Evolutionary conservation across 1,139 yeast species (phyloP).

Genomic region (Saccharomyces hybrid): DNA sequence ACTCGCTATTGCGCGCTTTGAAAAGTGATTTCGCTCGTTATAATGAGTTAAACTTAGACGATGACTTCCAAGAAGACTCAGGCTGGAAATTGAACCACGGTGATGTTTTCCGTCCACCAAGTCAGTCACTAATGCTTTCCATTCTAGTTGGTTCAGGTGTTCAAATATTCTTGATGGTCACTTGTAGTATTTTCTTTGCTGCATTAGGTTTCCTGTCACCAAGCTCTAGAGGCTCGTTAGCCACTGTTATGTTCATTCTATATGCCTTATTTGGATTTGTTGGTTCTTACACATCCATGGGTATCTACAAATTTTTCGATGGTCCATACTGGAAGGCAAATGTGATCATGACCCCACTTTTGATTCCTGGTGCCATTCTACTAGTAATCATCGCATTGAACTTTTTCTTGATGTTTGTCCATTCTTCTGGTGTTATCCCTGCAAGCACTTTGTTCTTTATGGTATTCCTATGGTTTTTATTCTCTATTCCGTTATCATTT

Average conservation of each 20-base stretch:
- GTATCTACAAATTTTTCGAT: conserved; percentile 78
- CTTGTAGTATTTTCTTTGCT: conserved; percentile 72
- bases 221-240: conserved; percentile 86
- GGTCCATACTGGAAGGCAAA: conserved; percentile 90
- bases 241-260: conserved; percentile 80
- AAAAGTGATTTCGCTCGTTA: conserved; percentile 81
- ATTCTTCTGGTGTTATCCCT: conserved; percentile 94
- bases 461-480: conserved; percentile 71
- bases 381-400: conserved; percentile 59
- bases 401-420: conserved; percentile 68
- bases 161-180: conserved; percentile 73
- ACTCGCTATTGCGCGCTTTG: conserved; percentile 71
- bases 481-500: conserved; percentile 78
- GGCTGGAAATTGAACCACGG: conserved; percentile 98
- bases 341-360: conserved; percentile 68
- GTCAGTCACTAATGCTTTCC: conserved; percentile 61
- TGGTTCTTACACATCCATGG: conserved; percentile 79
- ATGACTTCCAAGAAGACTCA: conserved; percentile 83
- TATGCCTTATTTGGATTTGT: conserved; percentile 72
- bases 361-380: conserved; percentile 77
- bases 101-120: conserved; percentile 86
- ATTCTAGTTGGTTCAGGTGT: conserved; percentile 82
- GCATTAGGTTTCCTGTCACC: conserved; percentile 86
- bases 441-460: conserved; percentile 82
- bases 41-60: conserved; percentile 81